Percentiles rank a stretch among this genome's conserved stretches.
Conservation (phyloP, 257 asterid genomes). For the Capsicum baccatum region DNA sequence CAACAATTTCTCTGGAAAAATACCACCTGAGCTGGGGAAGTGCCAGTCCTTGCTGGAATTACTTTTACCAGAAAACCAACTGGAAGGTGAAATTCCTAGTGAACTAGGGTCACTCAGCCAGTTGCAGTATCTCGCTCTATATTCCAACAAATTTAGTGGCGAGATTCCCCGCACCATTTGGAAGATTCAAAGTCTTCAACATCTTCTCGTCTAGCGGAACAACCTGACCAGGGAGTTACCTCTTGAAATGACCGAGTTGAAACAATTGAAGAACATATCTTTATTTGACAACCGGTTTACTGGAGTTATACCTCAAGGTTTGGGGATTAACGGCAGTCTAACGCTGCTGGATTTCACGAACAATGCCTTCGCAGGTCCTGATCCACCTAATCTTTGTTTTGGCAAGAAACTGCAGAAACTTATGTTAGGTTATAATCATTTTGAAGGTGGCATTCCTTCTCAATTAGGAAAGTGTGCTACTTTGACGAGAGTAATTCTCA, state of each 20-base stretch:
- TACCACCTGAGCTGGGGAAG: slow-evolving; percentile 75
- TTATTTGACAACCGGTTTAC: slow-evolving; percentile 64
- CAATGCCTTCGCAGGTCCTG: slow-evolving; percentile 72
- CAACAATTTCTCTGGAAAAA: slow-evolving; percentile 69
- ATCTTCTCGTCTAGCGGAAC: slow-evolving; percentile 61
- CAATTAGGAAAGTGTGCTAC: slow-evolving; percentile 65
- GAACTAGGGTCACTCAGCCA: slow-evolving; percentile 63
- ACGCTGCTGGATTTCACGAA: slow-evolving; percentile 57
- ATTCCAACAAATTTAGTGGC: slow-evolving; percentile 65
- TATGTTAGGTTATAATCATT: slow-evolving; percentile 59
- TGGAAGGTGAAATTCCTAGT: slow-evolving; percentile 65
- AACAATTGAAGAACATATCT: slow-evolving; percentile 57
- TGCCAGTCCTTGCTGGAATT: slow-evolving; percentile 66
- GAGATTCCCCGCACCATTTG: slow-evolving; percentile 69
- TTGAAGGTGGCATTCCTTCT: slow-evolving; percentile 66
- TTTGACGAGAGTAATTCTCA: slow-evolving; percentile 66
- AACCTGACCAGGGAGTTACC: slow-evolving; percentile 79
- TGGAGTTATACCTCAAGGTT: slow-evolving; percentile 76
- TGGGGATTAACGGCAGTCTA: slow-evolving; percentile 75
- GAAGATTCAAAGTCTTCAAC: slow-evolving; percentile 65
- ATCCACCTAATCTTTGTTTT: slow-evolving; percentile 75
- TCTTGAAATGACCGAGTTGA: slow-evolving; percentile 56
- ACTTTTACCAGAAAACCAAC: slow-evolving; percentile 52
- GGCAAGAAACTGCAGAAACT: slow-evolving; percentile 64
- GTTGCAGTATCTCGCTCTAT: slow-evolving; percentile 53